Evolutionary conservation across 2,329 filamentous ascomycete species (phyloP).

Genomic region (Falciphora oryzae): DNA sequence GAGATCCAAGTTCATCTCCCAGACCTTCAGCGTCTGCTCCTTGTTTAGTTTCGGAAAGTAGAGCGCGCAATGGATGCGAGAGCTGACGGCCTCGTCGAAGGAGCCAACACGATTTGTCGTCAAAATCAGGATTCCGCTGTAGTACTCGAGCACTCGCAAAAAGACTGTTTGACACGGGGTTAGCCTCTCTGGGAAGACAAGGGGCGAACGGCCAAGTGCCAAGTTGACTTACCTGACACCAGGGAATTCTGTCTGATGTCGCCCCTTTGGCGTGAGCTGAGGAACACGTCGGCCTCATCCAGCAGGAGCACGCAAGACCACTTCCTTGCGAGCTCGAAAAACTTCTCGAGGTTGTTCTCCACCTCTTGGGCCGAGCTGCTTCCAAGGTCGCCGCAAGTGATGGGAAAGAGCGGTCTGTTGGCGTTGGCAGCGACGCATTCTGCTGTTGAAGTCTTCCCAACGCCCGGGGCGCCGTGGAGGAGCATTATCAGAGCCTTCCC

Average conservation of each 20-base stretch:
- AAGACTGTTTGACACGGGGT: slow-evolving; percentile 1
- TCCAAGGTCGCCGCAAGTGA: slow-evolving; percentile 26
- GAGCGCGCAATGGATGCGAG: slow-evolving; percentile 9
- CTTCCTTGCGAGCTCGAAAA: slow-evolving; percentile 23
- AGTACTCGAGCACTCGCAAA: slow-evolving; percentile 11
- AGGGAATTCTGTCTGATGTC: slow-evolving; percentile 25
- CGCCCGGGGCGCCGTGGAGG: slow-evolving; percentile 41
- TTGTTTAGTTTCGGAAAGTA: slow-evolving; percentile 11
- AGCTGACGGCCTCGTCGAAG: slow-evolving; percentile 12
- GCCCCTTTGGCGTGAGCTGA: slow-evolving; percentile 16
- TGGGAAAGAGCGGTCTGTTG: slow-evolving; percentile 25
- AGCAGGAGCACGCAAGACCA: slow-evolving; percentile 21
- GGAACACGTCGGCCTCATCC: slow-evolving; percentile 23
- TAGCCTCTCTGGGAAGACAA: neutral
- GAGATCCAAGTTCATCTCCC: slow-evolving; percentile 1
- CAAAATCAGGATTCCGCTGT: slow-evolving; percentile 11
- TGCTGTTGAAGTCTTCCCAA: slow-evolving; percentile 44
- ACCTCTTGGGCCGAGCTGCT: slow-evolving; percentile 18
- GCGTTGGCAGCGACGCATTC: slow-evolving; percentile 24
- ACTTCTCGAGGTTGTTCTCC: slow-evolving; percentile 21
- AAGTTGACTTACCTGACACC: slow-evolving; percentile 19
- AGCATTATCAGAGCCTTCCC: slow-evolving; percentile 38
- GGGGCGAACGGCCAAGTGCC: neutral
- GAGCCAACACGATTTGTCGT: slow-evolving; percentile 11
- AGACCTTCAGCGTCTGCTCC: neutral